A percentile compares a stretch with the other conserved stretches of the same genome.
phyloP scores from a whole-genome alignment of 306 rosid species.

The Prunus salicina region DNA sequence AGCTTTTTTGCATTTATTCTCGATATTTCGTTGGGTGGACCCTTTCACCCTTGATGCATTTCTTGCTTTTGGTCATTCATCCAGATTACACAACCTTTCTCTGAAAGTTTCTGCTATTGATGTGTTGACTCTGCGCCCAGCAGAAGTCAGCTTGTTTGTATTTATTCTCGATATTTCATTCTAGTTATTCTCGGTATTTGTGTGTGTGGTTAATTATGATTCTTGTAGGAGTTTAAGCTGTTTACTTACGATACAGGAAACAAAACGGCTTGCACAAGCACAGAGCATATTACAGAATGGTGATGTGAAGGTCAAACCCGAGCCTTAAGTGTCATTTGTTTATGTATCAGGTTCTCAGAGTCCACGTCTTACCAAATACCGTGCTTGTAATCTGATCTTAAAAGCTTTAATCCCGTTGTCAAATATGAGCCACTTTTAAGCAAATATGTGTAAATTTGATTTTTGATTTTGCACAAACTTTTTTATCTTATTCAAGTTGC shows the following conservation, averaged over 20 bases:
- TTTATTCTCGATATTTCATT: background rate
- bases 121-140: background rate
- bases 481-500: background rate
- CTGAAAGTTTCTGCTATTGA: background rate
- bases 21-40: too few relatives aligned
- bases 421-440: too few relatives aligned
- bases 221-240: constrained; percentile 7
- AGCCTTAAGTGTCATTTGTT: constrained; percentile 36
- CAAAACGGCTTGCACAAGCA: constrained; percentile 70
- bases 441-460: background rate
- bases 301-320: constrained; percentile 70
- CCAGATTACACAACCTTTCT: background rate
- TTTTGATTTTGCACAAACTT: background rate
- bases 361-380: background rate
- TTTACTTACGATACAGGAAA: constrained; percentile 52
- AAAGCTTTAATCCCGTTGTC: too few relatives aligned
- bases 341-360: constrained; percentile 10
- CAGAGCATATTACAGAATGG: constrained; percentile 78
- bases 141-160: background rate
- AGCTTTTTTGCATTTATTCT: background rate
- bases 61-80: background rate
- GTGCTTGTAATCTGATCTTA: background rate
- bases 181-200: background rate
- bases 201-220: background rate
- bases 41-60: background rate